phyloP scores from a whole-genome alignment of 2,329 filamentous ascomycete species.

The Trichoderma sp. region DNA sequence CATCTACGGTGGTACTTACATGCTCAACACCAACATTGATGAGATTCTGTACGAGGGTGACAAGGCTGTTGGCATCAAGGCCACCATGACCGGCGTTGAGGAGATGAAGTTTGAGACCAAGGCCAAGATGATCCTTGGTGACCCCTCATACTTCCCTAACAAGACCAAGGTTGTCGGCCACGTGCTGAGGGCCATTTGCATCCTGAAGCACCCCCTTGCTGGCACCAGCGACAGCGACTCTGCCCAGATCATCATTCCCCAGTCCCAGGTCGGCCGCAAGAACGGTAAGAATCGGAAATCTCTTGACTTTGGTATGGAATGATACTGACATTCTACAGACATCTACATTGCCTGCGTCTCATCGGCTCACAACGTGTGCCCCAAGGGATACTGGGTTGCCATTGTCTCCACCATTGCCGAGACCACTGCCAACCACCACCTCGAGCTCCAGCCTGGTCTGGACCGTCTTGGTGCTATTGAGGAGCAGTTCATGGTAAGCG shows the following conservation, averaged over 20 bases:
- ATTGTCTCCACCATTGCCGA: conserved; percentile 98
- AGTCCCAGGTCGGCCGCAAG: conserved; percentile 95
- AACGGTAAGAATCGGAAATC: conserved; percentile 67
- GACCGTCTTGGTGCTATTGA: conserved; percentile 91
- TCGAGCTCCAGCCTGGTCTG: conserved; percentile 90
- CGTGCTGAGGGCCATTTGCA: conserved; percentile 94
- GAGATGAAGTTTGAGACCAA: conserved; percentile 97
- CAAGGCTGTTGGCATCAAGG: conserved; percentile 95
- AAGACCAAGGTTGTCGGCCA: conserved; percentile 89
- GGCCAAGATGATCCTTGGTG: conserved; percentile 92
- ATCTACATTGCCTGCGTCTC: conserved; percentile 98
- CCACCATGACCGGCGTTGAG: conserved; percentile 88
- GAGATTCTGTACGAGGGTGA: conserved; percentile 83
- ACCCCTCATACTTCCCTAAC: conserved; percentile 93
- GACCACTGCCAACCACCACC: conserved; percentile 86
- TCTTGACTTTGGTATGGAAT: not conserved
- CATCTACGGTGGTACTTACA: conserved; percentile 98
- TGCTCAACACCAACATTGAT: conserved; percentile 94
- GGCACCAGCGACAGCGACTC: conserved; percentile 90
- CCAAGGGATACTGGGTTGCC: conserved; percentile 98
- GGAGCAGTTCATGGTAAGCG: conserved; percentile 87
- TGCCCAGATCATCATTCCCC: conserved; percentile 93
- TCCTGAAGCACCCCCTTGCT: conserved; percentile 91
- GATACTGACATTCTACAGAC: conserved; percentile 55
- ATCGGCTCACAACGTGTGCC: conserved; percentile 95